phyloP scores from a whole-genome alignment of 1,139 yeast genomes.

The Debaryomycetaceae sp. region DNA sequence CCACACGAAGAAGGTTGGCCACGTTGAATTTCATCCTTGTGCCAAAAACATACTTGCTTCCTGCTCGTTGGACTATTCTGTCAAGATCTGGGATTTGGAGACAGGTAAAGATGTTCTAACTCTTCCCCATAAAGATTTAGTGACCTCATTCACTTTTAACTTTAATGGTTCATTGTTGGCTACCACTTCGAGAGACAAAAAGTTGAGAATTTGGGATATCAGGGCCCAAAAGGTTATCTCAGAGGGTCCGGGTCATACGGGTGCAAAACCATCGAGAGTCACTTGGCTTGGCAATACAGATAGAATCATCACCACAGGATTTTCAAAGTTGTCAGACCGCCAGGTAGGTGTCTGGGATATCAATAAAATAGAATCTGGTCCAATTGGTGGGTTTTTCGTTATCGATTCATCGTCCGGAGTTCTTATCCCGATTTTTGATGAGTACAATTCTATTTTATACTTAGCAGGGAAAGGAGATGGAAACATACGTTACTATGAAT shows the following conservation, averaged over 20 bases:
- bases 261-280: conserved; percentile 86
- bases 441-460: conserved; percentile 72
- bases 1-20: conserved; percentile 95
- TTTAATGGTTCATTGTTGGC: conserved; percentile 84
- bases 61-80: conserved; percentile 83
- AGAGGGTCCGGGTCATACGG: conserved; percentile 88
- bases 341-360: conserved; percentile 94
- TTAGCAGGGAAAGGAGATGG: conserved; percentile 99
- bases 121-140: conserved; percentile 81
- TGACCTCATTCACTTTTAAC: conserved; percentile 86
- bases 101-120: conserved; percentile 70
- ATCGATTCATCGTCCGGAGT: conserved; percentile 93
- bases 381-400: conserved; percentile 81
- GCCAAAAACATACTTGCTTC: conserved; percentile 86
- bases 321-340: conserved; percentile 88
- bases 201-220: conserved; percentile 86
- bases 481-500: conserved; percentile 89
- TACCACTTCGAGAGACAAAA: conserved; percentile 90
- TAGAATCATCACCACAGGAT: conserved; percentile 92
- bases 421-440: conserved; percentile 85
- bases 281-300: conserved; percentile 87
- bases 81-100: conserved; percentile 85
- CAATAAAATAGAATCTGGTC: conserved; percentile 67
- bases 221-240: conserved; percentile 68
- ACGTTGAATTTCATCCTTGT: conserved; percentile 82